phyloP scores from a whole-genome alignment of 163 green algal genomes.

The Volvox carteri region DNA sequence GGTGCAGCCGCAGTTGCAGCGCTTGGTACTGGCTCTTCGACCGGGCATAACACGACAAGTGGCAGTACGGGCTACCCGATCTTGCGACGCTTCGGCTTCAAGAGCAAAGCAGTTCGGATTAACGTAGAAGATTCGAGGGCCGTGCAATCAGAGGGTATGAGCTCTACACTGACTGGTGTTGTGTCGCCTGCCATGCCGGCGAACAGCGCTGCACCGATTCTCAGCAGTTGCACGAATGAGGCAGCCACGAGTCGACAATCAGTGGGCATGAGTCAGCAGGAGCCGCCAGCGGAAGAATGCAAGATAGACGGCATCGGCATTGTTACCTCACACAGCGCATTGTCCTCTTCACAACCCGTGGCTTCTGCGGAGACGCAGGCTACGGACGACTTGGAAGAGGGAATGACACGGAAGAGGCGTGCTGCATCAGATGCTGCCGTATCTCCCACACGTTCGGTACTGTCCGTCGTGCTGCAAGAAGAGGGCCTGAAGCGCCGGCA shows the following conservation, averaged over 20 bases:
- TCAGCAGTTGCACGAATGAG: neutral
- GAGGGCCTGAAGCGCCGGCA: constrained; percentile 57
- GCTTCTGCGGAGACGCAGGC: neutral
- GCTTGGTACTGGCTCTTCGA: neutral
- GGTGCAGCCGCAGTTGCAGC: constrained; percentile 42
- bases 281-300: neutral
- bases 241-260: neutral
- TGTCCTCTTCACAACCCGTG: neutral
- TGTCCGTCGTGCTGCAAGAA: constrained; percentile 33
- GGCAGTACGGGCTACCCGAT: constrained; percentile 61
- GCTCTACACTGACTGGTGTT: neutral
- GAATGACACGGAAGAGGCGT: constrained; percentile 55
- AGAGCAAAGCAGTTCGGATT: constrained; percentile 67
- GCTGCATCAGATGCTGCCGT: constrained; percentile 39
- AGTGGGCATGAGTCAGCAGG: neutral
- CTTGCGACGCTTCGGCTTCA: constrained; percentile 72
- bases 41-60: neutral
- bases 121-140: constrained; percentile 9
- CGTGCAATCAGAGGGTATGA: neutral
- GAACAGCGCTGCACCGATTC: neutral
- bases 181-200: neutral
- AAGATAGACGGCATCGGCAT: neutral
- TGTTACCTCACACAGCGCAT: neutral
- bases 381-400: constrained; percentile 20
- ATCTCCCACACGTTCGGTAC: constrained; percentile 22